Evolutionary conservation across 2,329 filamentous ascomycete genomes (phyloP).

Genomic region (Fusarium illudens): DNA sequence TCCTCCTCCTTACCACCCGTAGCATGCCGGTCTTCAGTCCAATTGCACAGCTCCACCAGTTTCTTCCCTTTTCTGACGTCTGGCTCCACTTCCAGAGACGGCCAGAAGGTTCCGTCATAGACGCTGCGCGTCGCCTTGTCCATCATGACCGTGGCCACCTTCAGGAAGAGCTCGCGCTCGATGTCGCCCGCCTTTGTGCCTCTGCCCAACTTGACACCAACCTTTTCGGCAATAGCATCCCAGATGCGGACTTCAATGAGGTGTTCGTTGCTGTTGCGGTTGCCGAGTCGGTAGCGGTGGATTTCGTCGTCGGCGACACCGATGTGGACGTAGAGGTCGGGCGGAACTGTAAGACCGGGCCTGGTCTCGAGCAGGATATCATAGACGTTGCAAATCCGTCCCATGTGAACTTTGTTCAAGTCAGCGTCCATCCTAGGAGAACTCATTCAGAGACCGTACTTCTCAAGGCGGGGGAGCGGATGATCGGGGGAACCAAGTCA

Average conservation of each 20-base stretch:
- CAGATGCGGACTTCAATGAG: no score
- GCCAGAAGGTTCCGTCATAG: background rate
- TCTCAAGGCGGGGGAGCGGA: no score
- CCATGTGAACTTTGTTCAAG: background rate
- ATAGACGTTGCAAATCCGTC: background rate
- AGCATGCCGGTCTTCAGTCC: no score
- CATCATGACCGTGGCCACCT: background rate
- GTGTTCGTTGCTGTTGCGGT: background rate
- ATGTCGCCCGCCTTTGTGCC: background rate
- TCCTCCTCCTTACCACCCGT: no score
- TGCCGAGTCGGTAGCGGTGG: no score
- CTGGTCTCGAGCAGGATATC: background rate
- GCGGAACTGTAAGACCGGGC: background rate
- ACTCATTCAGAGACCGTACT: no score
- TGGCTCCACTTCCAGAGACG: background rate
- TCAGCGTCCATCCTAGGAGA: no score
- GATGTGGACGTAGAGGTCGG: background rate
- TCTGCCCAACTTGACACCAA: no score
- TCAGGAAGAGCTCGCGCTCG: background rate
- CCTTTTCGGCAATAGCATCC: no score
- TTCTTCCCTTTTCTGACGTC: background rate
- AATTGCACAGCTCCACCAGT: background rate
- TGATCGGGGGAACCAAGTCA: no score
- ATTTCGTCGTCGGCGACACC: no score
- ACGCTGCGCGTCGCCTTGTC: background rate